Evolutionary conservation across 805 yeast species (phyloP).

Genomic region (Deakozyma indianensis): DNA sequence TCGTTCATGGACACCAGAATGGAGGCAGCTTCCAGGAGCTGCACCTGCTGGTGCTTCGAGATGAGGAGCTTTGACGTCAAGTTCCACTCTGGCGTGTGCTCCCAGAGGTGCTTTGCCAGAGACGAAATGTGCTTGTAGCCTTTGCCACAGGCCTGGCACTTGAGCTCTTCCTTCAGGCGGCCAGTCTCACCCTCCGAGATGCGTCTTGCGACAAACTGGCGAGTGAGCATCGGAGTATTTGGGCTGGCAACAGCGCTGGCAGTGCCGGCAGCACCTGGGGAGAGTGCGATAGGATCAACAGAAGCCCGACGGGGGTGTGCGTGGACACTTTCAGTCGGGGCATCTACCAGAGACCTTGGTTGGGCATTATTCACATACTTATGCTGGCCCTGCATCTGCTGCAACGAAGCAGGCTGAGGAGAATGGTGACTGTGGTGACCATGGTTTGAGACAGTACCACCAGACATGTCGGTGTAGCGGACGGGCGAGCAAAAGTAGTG

Average conservation of each 20-base stretch:
- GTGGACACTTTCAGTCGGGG: too few species aligned
- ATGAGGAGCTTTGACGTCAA: conserved; percentile 67
- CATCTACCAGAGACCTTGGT: too few species aligned
- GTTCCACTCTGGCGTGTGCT: conserved; percentile 90
- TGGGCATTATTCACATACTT: background rate
- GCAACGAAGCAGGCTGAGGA: background rate
- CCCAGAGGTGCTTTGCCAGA: conserved; percentile 85
- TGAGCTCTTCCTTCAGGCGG: conserved; percentile 65
- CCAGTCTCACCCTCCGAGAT: conserved; percentile 82
- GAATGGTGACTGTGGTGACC: background rate
- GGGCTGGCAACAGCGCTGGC: background rate
- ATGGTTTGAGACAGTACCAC: background rate
- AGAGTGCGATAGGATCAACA: too few species aligned
- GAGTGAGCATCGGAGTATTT: conserved; percentile 14
- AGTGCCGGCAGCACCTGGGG: background rate
- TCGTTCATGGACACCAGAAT: conserved; percentile 61
- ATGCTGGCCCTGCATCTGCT: background rate
- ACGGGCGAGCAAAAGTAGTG: too few species aligned
- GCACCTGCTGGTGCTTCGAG: conserved; percentile 82
- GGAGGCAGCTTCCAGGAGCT: conserved; percentile 47
- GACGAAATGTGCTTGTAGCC: conserved; percentile 81
- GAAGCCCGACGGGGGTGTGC: too few species aligned
- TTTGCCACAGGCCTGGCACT: conserved; percentile 85
- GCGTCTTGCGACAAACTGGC: conserved; percentile 62
- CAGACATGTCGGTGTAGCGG: too few species aligned